Base-by-base conservation (phyloP, 2,329 filamentous ascomycete species). In the Aspergillus proliferans region DNA sequence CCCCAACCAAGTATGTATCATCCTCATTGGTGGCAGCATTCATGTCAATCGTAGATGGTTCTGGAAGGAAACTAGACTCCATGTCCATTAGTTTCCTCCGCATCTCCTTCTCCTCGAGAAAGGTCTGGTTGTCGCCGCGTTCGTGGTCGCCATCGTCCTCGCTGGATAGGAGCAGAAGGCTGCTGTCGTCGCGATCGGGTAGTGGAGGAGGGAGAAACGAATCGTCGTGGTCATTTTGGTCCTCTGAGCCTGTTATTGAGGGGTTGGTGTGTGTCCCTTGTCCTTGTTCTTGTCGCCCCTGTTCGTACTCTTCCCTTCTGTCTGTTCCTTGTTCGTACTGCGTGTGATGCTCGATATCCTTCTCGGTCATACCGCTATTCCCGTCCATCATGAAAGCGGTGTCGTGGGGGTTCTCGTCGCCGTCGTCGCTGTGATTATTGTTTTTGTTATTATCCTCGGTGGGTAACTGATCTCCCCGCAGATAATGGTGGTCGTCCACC, bases 1-100 rank as follows among this genome's bases (percentile, higher is more conserved):
- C 58, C 6, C 71, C 71, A 48, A 73, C 68, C 44, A 72, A 50
- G 49, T 70, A 73, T 4, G 72, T 75, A 60, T 76, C 72, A 50
- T 74, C 56, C 10, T 56, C 54, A 15, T 64, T 57, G 33, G 51
- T 50, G 48, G 59, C 49, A 38, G 61, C 60, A 10, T 40, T 19
- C 30, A 71, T 59, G 15, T 69, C 67, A 19, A 76, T 64, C 2
- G 70, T 68, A 2, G 76, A 76, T 2, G 73, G 69, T 42, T 83
- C 80, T 0, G 80, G 81, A 41, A 84, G 52, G 56, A 84, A 84
- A 58, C 80, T 84, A 3, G 81, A 84, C 61, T 84, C 81, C 48
- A 83, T 74, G 55, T 84, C 81, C 72, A 80, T 76, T 53, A 84
- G 63, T 54, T 78, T 78, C 49, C 75, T 72, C 55, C 76, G 75